These are phyloP conservation scores for Kodamaea sagamina DNA, from an alignment of 805 yeast genomes.

Conservation along the genomic window DNA sequence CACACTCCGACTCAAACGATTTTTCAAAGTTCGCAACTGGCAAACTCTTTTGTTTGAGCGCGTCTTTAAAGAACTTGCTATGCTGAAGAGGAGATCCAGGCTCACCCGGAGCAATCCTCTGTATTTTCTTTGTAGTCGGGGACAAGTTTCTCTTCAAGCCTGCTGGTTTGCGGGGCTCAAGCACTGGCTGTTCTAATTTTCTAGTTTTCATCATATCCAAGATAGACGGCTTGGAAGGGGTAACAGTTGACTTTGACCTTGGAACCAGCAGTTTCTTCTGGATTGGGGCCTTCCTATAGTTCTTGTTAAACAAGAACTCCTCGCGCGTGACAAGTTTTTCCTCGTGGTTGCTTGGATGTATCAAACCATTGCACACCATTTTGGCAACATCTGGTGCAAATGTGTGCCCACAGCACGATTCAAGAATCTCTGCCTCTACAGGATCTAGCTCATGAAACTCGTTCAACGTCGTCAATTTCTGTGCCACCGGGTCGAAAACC, in stretches of 20 bases:
- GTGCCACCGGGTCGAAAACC: conserved; percentile 68
- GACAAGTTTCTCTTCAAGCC: conserved; percentile 10
- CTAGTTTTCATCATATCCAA: conserved; percentile 10
- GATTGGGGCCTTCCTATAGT: conserved; percentile 7
- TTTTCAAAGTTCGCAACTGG: conserved; percentile 13
- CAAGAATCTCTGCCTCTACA: conserved; percentile 38
- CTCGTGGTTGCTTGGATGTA: conserved; percentile 62
- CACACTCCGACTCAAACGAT: conserved; percentile 12
- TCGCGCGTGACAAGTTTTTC: conserved; percentile 50
- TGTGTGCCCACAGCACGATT: conserved; percentile 48
- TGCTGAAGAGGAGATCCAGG: conserved; percentile 10
- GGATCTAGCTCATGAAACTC: conserved; percentile 38
- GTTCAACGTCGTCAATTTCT: conserved; percentile 57
- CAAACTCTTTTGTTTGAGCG: conserved; percentile 12
- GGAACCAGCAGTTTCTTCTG: background rate
- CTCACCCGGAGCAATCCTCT: conserved; percentile 7
- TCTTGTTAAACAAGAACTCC: conserved; percentile 24
- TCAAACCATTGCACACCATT: conserved; percentile 60
- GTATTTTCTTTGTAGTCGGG: conserved; percentile 16
- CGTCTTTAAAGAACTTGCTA: conserved; percentile 16
- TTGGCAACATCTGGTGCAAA: conserved; percentile 50
- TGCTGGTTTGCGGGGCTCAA: conserved; percentile 2
- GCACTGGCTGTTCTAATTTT: background rate
- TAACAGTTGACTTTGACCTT: background rate
- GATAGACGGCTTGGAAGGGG: background rate